These are phyloP conservation scores for Gentiana dahurica DNA, from an alignment of 257 asterid genomes.

Conservation along the genomic window DNA sequence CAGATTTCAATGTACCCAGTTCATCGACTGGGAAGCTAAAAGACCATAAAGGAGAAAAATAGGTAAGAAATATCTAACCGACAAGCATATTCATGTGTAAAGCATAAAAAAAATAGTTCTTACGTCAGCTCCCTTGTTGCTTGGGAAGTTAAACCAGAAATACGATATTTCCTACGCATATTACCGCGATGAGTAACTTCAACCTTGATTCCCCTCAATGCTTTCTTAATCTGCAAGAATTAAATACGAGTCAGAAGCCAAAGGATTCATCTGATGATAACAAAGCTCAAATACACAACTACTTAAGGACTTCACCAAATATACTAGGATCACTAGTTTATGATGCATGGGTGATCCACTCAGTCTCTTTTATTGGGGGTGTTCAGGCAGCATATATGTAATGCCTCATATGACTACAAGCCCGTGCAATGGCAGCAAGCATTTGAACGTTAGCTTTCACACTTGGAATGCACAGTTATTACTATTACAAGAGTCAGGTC, in stretches of 20 bases:
- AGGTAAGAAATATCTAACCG: too few species aligned
- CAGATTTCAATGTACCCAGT: constrained; percentile 76
- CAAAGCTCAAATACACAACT: background rate
- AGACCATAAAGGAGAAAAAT: constrained; percentile 8
- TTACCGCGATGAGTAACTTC: constrained; percentile 97
- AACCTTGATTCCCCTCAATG: constrained; percentile 90
- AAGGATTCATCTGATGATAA: background rate
- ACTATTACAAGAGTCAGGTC: too few species aligned
- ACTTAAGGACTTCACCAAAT: too few species aligned
- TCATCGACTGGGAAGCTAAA: constrained; percentile 85
- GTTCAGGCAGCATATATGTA: background rate
- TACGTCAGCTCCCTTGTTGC: constrained; percentile 88
- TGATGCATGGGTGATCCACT: too few species aligned
- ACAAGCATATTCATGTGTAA: too few species aligned
- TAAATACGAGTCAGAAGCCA: background rate
- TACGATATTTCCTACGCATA: constrained; percentile 90
- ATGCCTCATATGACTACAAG: too few species aligned
- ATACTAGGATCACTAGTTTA: too few species aligned
- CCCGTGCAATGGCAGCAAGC: too few species aligned
- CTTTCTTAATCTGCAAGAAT: constrained; percentile 68
- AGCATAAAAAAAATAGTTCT: constrained; percentile 13
- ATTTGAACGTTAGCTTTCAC: too few species aligned
- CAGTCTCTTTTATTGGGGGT: too few species aligned
- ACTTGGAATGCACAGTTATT: too few species aligned
- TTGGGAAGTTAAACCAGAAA: constrained; percentile 86